phyloP scores from a whole-genome alignment of 208 protist genomes.

The Leishmania mexicana region DNA sequence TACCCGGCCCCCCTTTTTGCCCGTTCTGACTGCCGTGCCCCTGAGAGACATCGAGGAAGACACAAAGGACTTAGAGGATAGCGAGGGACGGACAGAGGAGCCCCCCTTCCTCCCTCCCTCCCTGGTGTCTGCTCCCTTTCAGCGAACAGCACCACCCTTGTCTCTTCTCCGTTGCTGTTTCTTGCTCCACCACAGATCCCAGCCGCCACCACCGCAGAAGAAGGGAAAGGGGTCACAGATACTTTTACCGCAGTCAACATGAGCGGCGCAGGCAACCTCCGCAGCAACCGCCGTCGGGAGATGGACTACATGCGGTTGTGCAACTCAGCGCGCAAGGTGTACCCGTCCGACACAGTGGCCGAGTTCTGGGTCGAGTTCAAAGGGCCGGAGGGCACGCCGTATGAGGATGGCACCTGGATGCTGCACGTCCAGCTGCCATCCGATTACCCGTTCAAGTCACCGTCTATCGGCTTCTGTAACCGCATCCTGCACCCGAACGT shows the following conservation, averaged over 20 bases:
- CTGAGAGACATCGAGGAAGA: neutral
- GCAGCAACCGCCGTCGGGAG: slow-evolving; percentile 76
- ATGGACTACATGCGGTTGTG: slow-evolving; percentile 98
- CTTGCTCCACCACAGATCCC: neutral
- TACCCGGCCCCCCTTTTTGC: neutral
- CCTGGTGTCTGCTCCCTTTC: neutral
- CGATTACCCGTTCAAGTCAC: slow-evolving; percentile 98
- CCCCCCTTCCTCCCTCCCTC: neutral
- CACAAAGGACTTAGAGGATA: neutral
- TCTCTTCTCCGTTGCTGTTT: neutral
- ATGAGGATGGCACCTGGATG: slow-evolving; percentile 97
- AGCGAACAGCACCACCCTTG: neutral
- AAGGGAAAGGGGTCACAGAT: neutral
- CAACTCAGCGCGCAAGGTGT: slow-evolving; percentile 94
- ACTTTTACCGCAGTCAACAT: slow-evolving; percentile 2
- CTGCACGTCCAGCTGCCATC: slow-evolving; percentile 96
- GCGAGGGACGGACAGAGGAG: neutral
- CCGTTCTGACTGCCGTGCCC: neutral
- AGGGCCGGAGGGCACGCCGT: slow-evolving; percentile 96
- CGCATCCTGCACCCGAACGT: slow-evolving; percentile 99
- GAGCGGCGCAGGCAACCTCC: slow-evolving; percentile 31
- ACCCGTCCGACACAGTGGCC: slow-evolving; percentile 90
- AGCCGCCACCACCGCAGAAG: neutral
- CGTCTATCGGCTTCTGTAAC: slow-evolving; percentile 98
- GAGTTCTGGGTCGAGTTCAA: slow-evolving; percentile 98